Percentiles rank a stretch among this genome's conserved stretches.
Evolutionary conservation across 1,284 basidiomycete genomes (phyloP).

Genomic region (Mrakiaceae sp.): DNA sequence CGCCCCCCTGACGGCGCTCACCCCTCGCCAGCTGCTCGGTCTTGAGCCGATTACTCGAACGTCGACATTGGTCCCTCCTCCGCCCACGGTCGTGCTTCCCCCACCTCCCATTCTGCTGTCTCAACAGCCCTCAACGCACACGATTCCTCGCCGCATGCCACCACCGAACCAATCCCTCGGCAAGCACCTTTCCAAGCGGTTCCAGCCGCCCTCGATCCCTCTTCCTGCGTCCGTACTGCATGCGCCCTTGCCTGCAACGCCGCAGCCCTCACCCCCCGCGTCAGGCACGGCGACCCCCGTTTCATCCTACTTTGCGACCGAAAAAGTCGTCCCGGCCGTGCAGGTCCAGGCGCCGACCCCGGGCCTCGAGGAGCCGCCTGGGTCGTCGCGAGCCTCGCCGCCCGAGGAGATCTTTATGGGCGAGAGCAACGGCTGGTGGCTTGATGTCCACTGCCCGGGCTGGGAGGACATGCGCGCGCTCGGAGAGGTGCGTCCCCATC

Average conservation of each 20-base stretch:
- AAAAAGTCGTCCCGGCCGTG: too few species aligned
- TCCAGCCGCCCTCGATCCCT: neutral
- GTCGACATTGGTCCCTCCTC: neutral
- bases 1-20: neutral
- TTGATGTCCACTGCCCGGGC: constrained; percentile 80
- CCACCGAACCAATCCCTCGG: neutral
- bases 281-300: neutral
- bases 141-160: neutral
- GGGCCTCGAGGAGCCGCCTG: neutral
- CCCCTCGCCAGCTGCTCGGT: constrained; percentile 8
- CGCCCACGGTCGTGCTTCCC: too few species aligned
- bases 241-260: neutral
- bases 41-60: neutral
- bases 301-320: neutral
- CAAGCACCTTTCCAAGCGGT: neutral
- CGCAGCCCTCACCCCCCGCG: neutral
- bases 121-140: neutral
- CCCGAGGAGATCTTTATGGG: neutral
- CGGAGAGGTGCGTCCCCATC: constrained; percentile 49
- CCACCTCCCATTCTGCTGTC: neutral
- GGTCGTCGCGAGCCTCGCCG: neutral
- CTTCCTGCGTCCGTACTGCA: neutral
- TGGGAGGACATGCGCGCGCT: constrained; percentile 83
- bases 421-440: constrained; percentile 59
- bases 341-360: neutral